A percentile compares a stretch with the other conserved stretches of the same genome.
phyloP scores from a whole-genome alignment of 2,329 filamentous ascomycete species.

The Botrytis byssoidea region DNA sequence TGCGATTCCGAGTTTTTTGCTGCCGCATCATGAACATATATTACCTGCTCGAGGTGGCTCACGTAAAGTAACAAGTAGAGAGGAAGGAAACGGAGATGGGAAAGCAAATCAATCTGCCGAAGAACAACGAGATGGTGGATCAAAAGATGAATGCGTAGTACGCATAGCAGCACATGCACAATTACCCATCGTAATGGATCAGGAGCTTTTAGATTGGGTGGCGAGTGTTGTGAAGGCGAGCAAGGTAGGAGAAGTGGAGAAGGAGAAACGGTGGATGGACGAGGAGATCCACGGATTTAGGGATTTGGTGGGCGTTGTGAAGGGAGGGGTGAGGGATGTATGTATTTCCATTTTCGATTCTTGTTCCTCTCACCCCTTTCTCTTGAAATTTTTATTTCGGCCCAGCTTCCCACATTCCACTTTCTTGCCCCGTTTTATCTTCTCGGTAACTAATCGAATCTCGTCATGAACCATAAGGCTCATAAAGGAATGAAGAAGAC shows the following conservation, averaged over 20 bases:
- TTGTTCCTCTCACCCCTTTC: background rate
- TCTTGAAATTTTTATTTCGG: no score
- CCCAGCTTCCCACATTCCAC: background rate
- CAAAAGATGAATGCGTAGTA: slow-evolving; percentile 49
- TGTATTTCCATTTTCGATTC: background rate
- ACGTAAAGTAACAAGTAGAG: slow-evolving; percentile 33
- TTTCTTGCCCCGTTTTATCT: background rate
- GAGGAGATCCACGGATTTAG: slow-evolving; percentile 35
- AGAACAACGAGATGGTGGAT: slow-evolving; percentile 37
- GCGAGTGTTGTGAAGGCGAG: slow-evolving; percentile 55
- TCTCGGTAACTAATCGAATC: background rate
- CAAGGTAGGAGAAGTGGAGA: slow-evolving; percentile 55
- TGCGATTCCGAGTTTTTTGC: slow-evolving; percentile 48
- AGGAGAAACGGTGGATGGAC: slow-evolving; percentile 39
- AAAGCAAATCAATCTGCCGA: no score
- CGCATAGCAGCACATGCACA: slow-evolving; percentile 48
- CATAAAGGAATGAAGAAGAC: slow-evolving; percentile 37
- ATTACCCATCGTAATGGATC: slow-evolving; percentile 50
- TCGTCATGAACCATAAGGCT: background rate
- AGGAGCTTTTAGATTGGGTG: slow-evolving; percentile 53
- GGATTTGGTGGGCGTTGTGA: slow-evolving; percentile 38
- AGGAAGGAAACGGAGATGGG: slow-evolving; percentile 40
- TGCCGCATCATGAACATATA: slow-evolving; percentile 55
- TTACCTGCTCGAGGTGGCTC: slow-evolving; percentile 43
- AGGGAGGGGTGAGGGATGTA: slow-evolving; percentile 45